A percentile compares a stretch with the other conserved stretches of the same genome.
phyloP scores from a whole-genome alignment of 306 rosid genomes.

The Casuarina cunninghamiana region DNA sequence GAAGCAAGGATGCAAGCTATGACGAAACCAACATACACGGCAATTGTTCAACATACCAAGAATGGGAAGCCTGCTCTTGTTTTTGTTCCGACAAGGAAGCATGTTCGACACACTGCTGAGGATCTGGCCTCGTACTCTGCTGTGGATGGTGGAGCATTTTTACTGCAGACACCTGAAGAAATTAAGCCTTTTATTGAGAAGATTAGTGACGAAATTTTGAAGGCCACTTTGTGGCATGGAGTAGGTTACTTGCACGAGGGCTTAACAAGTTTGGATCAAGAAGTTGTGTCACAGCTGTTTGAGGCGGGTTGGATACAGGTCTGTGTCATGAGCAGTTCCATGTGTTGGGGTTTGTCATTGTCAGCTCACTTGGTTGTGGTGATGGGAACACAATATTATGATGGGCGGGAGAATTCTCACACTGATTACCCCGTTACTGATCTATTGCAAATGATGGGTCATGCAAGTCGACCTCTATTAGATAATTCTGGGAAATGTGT shows the following conservation, averaged over 20 bases:
- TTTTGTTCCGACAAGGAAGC: slow-evolving; percentile 87
- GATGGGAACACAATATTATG: slow-evolving; percentile 94
- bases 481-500: slow-evolving; percentile 93
- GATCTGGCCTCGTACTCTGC: slow-evolving; percentile 73
- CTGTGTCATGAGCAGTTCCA: slow-evolving; percentile 87
- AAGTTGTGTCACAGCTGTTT: slow-evolving; percentile 69
- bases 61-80: slow-evolving; percentile 83
- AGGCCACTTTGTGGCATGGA: slow-evolving; percentile 71
- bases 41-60: slow-evolving; percentile 88
- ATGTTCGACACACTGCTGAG: slow-evolving; percentile 73
- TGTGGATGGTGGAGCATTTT: slow-evolving; percentile 66
- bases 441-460: slow-evolving; percentile 98
- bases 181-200: slow-evolving; percentile 65
- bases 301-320: slow-evolving; percentile 89
- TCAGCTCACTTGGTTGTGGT: slow-evolving; percentile 94
- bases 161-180: slow-evolving; percentile 56
- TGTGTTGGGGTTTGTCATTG: slow-evolving; percentile 89
- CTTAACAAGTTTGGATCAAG: slow-evolving; percentile 62
- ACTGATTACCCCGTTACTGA: slow-evolving; percentile 36
- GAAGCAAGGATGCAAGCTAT: slow-evolving; percentile 99
- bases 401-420: slow-evolving; percentile 87
- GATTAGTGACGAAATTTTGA: slow-evolving; percentile 72
- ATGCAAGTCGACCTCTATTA: slow-evolving; percentile 85
- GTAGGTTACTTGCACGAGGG: slow-evolving; percentile 98
- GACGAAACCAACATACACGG: slow-evolving; percentile 86